Percentiles rank a stretch among this genome's conserved stretches.
Conservation (phyloP, 2,329 filamentous ascomycete species). For the Onygenales sp. region DNA sequence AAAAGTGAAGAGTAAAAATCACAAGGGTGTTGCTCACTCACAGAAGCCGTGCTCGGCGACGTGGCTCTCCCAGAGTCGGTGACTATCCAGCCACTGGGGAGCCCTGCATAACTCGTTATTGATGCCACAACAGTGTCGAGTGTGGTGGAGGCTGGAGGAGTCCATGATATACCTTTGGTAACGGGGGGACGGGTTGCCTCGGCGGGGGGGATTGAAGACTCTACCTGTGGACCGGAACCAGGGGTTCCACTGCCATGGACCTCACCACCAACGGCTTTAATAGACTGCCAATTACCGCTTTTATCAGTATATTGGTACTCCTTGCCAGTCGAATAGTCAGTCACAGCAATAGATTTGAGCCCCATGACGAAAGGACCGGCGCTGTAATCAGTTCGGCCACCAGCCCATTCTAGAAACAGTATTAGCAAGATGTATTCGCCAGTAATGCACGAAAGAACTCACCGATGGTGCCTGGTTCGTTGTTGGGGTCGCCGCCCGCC, state of each 20-base stretch:
- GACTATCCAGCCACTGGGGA: constrained; percentile 76
- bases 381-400: constrained; percentile 74
- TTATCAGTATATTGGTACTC: constrained; percentile 74
- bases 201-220: constrained; percentile 49
- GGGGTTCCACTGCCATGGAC: constrained; percentile 58
- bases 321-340: constrained; percentile 87
- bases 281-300: constrained; percentile 71
- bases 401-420: constrained; percentile 57
- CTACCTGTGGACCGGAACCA: constrained; percentile 33
- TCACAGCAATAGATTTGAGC: constrained; percentile 64
- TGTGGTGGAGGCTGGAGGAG: constrained; percentile 42
- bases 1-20: constrained; percentile 9
- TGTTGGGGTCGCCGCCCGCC: constrained; percentile 79
- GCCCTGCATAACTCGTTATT: constrained; percentile 36
- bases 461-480: constrained; percentile 68
- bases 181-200: constrained; percentile 44
- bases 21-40: constrained; percentile 47
- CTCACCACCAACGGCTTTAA: constrained; percentile 66
- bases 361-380: constrained; percentile 79
- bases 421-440: constrained; percentile 1
- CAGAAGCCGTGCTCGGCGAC: constrained; percentile 58
- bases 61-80: constrained; percentile 69
- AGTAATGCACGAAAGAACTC: constrained; percentile 15
- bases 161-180: constrained; percentile 38
- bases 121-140: constrained; percentile 31